phyloP scores from a whole-genome alignment of 2,329 filamentous ascomycete species.

The Blastomyces emzantsi region DNA sequence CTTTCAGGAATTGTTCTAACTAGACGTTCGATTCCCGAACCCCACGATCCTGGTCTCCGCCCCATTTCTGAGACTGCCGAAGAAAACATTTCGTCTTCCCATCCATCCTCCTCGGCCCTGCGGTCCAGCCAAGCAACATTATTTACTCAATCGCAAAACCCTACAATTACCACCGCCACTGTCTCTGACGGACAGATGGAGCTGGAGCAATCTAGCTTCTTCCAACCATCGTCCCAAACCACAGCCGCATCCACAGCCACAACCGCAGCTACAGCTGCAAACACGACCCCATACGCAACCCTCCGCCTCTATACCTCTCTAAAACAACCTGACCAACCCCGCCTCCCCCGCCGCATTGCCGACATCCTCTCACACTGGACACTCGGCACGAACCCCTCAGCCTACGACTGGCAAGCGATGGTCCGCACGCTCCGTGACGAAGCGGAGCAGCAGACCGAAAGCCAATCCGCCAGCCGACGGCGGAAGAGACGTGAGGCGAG shows the following conservation, averaged over 20 bases:
- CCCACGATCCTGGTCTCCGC: not conserved
- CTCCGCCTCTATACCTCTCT: constrained; percentile 27
- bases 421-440: constrained; percentile 15
- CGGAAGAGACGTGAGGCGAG: constrained; percentile 12
- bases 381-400: constrained; percentile 25
- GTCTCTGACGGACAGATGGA: not conserved
- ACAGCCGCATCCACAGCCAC: not conserved
- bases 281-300: not conserved
- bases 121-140: not conserved
- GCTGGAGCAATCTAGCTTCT: not conserved
- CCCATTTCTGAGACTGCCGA: not conserved
- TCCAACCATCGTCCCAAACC: not conserved
- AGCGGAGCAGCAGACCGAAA: constrained; percentile 9
- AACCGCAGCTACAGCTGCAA: not conserved
- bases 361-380: constrained; percentile 32
- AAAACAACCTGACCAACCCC: constrained; percentile 15
- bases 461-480: constrained; percentile 5
- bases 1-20: constrained; percentile 24
- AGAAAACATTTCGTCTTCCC: not conserved
- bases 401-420: constrained; percentile 28
- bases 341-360: constrained; percentile 20
- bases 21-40: not conserved
- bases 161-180: not conserved
- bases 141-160: not conserved
- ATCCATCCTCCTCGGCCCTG: not conserved